These are phyloP conservation scores for Clausena lansium DNA, from an alignment of 345 rosid species.

Conservation along the genomic window DNA sequence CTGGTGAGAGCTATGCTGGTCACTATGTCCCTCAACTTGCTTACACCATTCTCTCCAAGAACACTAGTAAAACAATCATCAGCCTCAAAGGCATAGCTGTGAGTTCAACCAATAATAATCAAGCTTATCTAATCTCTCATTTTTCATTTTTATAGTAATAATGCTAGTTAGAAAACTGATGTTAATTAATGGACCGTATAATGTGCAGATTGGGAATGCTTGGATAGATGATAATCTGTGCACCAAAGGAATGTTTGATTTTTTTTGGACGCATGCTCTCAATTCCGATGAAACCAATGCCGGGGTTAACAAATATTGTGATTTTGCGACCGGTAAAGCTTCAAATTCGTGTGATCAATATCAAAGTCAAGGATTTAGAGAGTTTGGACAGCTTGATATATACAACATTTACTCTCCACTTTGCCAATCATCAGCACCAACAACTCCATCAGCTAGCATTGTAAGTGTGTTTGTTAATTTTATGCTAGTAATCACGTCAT, in stretches of 20 bases:
- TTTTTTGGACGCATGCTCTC: slow-evolving; percentile 49
- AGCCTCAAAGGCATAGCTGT: slow-evolving; percentile 59
- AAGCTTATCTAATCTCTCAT: too few relatives aligned
- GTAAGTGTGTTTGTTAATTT: slow-evolving; percentile 14
- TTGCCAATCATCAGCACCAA: slow-evolving; percentile 25
- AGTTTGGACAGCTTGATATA: slow-evolving; percentile 20
- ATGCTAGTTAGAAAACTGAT: neutral
- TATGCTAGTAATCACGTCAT: neutral
- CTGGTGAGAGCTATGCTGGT: slow-evolving; percentile 56
- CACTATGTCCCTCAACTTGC: slow-evolving; percentile 55
- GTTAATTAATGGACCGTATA: neutral
- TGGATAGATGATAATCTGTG: slow-evolving; percentile 30
- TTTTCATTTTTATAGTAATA: too few relatives aligned
- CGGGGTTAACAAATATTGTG: slow-evolving; percentile 34
- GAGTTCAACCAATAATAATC: slow-evolving; percentile 7
- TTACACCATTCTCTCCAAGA: slow-evolving; percentile 27
- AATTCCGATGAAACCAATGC: slow-evolving; percentile 44
- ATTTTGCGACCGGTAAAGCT: slow-evolving; percentile 15
- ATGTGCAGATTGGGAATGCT: slow-evolving; percentile 54
- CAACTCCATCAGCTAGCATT: slow-evolving; percentile 4
- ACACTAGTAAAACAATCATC: slow-evolving; percentile 24
- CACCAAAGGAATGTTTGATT: slow-evolving; percentile 34
- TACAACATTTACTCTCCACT: slow-evolving; percentile 45
- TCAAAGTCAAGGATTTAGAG: neutral
- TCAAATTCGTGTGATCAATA: slow-evolving; percentile 18